A percentile compares a stretch with the other conserved stretches of the same genome.
Conservation (phyloP, 1,139 yeast species). For the Arxiozyma heterogenica region DNA sequence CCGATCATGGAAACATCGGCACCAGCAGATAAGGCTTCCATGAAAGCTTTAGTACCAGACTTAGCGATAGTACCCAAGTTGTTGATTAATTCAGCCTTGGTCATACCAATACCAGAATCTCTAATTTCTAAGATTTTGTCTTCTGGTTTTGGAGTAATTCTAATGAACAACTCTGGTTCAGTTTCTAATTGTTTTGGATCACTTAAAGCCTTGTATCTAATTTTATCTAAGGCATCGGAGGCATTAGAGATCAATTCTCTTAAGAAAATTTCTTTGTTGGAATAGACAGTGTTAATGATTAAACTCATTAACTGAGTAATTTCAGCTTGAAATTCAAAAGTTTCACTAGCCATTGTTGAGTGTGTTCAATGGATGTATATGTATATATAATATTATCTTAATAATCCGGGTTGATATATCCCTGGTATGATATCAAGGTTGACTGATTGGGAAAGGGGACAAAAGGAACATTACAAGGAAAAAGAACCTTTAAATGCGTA, state of each 20-base stretch:
- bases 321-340: conserved; percentile 99
- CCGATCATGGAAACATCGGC: conserved; percentile 99
- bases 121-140: conserved; percentile 91
- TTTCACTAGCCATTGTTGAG: conserved; percentile 55
- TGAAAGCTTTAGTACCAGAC: conserved; percentile 98
- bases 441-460: background rate
- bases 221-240: conserved; percentile 92
- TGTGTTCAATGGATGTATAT: conserved; percentile 5
- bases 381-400: too few species aligned
- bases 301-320: conserved; percentile 99
- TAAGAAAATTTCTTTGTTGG: conserved; percentile 97
- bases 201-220: conserved; percentile 91
- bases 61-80: conserved; percentile 99
- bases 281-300: conserved; percentile 99
- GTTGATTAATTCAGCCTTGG: conserved; percentile 97
- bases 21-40: conserved; percentile 99
- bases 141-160: conserved; percentile 95
- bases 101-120: conserved; percentile 99
- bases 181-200: conserved; percentile 88
- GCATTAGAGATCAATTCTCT: conserved; percentile 99
- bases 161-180: conserved; percentile 93
- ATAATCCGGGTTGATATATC: background rate
- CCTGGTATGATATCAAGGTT: background rate
- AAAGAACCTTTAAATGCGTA: background rate
- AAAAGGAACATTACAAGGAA: background rate